These are phyloP conservation scores for Sonneratia caseolaris DNA, from an alignment of 345 rosid genomes.

Conservation along the genomic window DNA sequence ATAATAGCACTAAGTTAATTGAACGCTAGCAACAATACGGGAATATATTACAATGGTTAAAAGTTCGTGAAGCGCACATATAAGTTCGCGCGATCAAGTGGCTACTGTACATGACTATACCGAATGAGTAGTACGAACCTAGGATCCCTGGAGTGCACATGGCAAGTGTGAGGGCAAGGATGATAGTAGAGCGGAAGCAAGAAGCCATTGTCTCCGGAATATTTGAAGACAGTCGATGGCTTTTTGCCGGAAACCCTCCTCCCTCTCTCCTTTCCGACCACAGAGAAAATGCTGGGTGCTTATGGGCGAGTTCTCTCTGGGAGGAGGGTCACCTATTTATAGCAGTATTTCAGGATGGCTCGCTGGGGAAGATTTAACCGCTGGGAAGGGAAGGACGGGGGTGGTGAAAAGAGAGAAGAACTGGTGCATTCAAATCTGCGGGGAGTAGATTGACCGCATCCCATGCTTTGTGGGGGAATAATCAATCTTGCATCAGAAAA, in stretches of 20 bases:
- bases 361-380: no score
- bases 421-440: neutral
- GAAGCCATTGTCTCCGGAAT: conserved; percentile 6
- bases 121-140: neutral
- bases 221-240: neutral
- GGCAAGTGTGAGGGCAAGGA: conserved; percentile 4
- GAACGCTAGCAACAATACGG: no score
- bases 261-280: neutral
- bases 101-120: neutral
- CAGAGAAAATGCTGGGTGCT: neutral
- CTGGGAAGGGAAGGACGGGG: neutral
- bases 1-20: no score
- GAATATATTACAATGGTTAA: no score
- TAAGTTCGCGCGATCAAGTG: no score
- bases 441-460: no score
- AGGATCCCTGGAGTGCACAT: conserved; percentile 3
- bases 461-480: no score
- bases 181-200: neutral
- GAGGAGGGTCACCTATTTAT: neutral
- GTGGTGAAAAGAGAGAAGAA: neutral
- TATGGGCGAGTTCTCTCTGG: neutral
- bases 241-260: neutral
- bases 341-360: neutral
- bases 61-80: no score
- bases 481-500: no score